Evolutionary conservation across 2,329 filamentous ascomycete genomes (phyloP).

Genomic region (Chaetomiaceae sp.): DNA sequence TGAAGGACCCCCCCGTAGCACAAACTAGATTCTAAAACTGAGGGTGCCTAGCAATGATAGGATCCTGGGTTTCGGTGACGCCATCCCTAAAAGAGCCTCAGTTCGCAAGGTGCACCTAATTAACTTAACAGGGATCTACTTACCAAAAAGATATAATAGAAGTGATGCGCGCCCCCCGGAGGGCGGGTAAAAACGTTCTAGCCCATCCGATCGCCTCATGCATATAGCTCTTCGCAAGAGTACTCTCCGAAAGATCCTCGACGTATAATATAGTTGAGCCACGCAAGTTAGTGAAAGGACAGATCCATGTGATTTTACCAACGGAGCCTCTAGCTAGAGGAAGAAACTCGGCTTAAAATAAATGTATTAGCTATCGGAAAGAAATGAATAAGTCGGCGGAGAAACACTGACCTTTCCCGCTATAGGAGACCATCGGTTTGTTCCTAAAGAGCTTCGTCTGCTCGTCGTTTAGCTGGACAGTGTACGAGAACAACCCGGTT

Average conservation of each 20-base stretch:
- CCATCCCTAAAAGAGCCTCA: neutral
- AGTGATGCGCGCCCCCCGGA: neutral
- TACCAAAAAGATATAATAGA: neutral
- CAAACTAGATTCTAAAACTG: neutral
- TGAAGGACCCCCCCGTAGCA: neutral
- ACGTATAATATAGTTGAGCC: neutral
- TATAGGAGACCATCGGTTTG: neutral
- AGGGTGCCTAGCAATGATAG: neutral
- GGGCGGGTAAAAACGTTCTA: neutral
- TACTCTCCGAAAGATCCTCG: neutral
- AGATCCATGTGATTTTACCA: neutral
- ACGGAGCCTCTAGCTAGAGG: neutral
- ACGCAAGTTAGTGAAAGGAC: neutral
- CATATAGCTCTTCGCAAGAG: neutral
- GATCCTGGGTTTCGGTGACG: neutral
- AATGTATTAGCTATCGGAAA: neutral
- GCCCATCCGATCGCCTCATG: neutral
- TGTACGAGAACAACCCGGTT: neutral
- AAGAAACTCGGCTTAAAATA: neutral
- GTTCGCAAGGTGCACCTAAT: neutral
- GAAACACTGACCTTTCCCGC: neutral
- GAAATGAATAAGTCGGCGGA: neutral
- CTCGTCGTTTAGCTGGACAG: neutral
- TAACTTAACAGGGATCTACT: neutral
- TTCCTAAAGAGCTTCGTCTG: neutral